Evolutionary conservation across 305 asterid genomes (phyloP), one percentile per base, ranked within the genome.

Genomic region (Withania somnifera): DNA sequence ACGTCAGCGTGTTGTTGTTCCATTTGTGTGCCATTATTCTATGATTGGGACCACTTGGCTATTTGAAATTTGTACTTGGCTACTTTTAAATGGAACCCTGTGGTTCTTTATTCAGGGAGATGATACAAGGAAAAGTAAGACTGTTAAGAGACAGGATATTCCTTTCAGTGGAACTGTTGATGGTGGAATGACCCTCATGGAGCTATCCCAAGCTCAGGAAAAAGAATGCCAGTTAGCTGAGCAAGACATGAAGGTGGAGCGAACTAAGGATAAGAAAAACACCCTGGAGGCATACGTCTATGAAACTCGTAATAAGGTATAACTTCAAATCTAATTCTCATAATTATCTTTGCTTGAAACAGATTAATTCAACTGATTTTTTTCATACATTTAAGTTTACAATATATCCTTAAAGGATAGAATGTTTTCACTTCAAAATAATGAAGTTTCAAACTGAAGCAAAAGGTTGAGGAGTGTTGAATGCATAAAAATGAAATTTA

Each of bases 231-330:
- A 88, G 84, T 85, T 94, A 84, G 85, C 91, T 82, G 92, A 91
- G 85, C 98, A 97, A 85, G 99, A 97, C 84, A 83, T 85, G 24
- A 82, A 84, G 85, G 90, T 92, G 91, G 99, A 97, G 89, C 91
- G 91, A 88, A 94, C 98, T 86, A 93, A 97, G 90, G 98, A 97
- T 83, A 89, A 88, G 92, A 97, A 91, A 89, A 97, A 97, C 88
- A 89, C 97, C 53, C 87, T 97, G 79, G 99, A 97, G 93, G 91
- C 99, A 32, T 94, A 90, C 79, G 97, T 97, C 77, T 97, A 97
- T 83, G 98, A 97, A 69, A 91, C 96, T 10, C 94, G 99, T 83
- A 97, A 90, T 86, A 96, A 93, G 98, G 99, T 96, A 84, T 32
- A 40, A 24, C 42, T 60, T 82, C 82, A 47, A 86, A 81, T 67